phyloP scores from a whole-genome alignment of 2,329 filamentous ascomycete genomes.

The Fusarium continuum region DNA sequence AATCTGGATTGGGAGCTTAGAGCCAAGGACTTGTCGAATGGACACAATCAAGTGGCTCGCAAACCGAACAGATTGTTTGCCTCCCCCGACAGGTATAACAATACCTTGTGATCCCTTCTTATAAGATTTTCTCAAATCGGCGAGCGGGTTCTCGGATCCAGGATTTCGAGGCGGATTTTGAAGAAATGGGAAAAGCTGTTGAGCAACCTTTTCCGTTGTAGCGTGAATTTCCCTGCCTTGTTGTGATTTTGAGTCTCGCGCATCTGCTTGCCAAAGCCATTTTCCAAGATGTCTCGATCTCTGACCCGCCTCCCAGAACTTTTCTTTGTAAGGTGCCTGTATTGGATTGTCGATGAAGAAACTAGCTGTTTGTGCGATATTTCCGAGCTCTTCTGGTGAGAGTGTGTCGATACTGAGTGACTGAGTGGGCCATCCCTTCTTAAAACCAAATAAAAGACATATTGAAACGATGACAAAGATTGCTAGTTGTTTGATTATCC shows the following conservation, averaged over 20 bases:
- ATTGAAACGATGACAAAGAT: constrained; percentile 3
- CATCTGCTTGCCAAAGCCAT: constrained; percentile 23
- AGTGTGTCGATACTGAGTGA: background rate
- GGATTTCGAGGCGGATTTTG: constrained; percentile 1
- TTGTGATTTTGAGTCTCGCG: background rate
- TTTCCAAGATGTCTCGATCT: constrained; percentile 20
- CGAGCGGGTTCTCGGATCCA: constrained; percentile 28
- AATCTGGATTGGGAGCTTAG: constrained; percentile 48
- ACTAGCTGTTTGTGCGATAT: background rate
- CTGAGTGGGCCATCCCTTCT: background rate
- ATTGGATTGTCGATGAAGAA: constrained; percentile 39
- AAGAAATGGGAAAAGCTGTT: constrained; percentile 41
- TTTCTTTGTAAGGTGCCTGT: constrained; percentile 40
- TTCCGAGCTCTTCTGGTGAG: background rate
- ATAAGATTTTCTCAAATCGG: constrained; percentile 38
- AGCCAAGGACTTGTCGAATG: constrained; percentile 41
- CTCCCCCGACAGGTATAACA: constrained; percentile 46
- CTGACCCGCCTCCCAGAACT: constrained; percentile 47
- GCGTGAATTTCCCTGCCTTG: background rate
- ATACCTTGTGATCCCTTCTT: constrained; percentile 39
- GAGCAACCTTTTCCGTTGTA: constrained; percentile 17
- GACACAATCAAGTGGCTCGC: constrained; percentile 48
- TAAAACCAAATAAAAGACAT: background rate
- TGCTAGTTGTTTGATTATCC: background rate
- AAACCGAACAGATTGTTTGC: constrained; percentile 41